These are phyloP conservation scores for Yarrowia sp. DNA, from an alignment of 805 yeast genomes.

Conservation along the genomic window DNA sequence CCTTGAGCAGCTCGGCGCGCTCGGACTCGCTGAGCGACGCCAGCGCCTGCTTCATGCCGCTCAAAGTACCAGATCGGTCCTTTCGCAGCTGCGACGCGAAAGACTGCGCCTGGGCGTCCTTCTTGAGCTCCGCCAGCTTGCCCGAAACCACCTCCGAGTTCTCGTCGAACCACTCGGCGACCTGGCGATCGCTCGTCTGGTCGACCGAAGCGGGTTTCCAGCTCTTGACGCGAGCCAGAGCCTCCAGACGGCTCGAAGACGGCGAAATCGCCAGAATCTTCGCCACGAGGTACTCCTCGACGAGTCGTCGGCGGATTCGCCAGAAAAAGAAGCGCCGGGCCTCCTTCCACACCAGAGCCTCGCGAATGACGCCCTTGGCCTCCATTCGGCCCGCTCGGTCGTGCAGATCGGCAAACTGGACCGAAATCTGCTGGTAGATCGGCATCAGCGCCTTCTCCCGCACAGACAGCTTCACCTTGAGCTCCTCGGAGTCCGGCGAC, in stretches of 20 bases:
- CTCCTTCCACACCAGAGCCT: conserved; percentile 79
- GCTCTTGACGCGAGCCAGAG: conserved; percentile 80
- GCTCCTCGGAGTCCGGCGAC: conserved; percentile 54
- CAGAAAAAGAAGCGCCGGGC: conserved; percentile 98
- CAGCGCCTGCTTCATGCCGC: conserved; percentile 37
- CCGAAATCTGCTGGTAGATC: conserved; percentile 84
- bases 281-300: conserved; percentile 83
- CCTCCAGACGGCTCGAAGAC: conserved; percentile 67
- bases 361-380: conserved; percentile 86
- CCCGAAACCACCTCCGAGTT: conserved; percentile 61
- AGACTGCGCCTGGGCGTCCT: conserved; percentile 32
- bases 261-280: conserved; percentile 65
- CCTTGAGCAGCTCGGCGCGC: conserved; percentile 35
- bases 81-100: conserved; percentile 31
- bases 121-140: conserved; percentile 31
- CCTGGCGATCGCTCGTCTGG: conserved; percentile 68
- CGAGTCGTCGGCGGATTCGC: conserved; percentile 94
- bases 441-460: conserved; percentile 83
- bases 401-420: conserved; percentile 96
- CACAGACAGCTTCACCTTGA: conserved; percentile 63
- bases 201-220: conserved; percentile 77
- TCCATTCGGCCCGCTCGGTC: conserved; percentile 97
- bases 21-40: conserved; percentile 38
- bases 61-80: conserved; percentile 29
- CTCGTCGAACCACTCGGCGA: conserved; percentile 82